Evolutionary conservation across 202 grass and related monocot genomes (phyloP), one percentile per base, ranked within the genome.

Genomic region (Zoysia matrella): DNA sequence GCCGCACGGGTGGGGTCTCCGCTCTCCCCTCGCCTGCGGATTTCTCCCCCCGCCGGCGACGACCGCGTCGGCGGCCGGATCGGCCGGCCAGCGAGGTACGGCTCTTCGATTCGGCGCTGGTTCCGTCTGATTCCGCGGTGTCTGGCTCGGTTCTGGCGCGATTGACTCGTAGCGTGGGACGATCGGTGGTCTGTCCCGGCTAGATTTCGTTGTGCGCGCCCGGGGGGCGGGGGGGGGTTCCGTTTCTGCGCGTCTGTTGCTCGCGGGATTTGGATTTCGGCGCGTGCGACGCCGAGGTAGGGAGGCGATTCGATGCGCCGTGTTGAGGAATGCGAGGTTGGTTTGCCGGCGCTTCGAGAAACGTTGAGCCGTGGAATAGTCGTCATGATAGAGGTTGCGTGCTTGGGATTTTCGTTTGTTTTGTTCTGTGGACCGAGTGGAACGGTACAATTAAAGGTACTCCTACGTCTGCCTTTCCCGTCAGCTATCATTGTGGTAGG

Each of bases 11-110:
- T 36, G 30, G 78, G 12, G 30, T 36, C 30, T 36, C 30, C 30
- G 30, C 30, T 2, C 7, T 2, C 13, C 53, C 13, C 0, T 14
- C 16, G 47, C 2, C 47, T 10, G 18, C 47, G 8, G 45, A 18
- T 36, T 63, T 14, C 6, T 3, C 22, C 10, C 71, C 1, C 36
- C 54, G 43, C 58, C 74, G 58, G 43, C 6, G n/a, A 0, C 73
- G 0, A 3, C 15, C 42, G 15, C 18, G 43, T 43, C 63, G 8
- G 52, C 30, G 30, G 54, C 30, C 73, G 55, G 63, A 73, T 86
- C 84, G 71, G 65, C 13, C 11, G 39, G 4, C 36, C 4, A 1
- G 55, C 8, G 11, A 85, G 83, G 83, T 85, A 78, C 16, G 58
- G 1, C 12, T 40, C 47, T 14, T 11, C 65, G 65, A 54, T 64